Evolutionary conservation across 2,329 filamentous ascomycete species (phyloP), one percentile per base, ranked within the genome.

Genomic region (Cercospora sojina): DNA sequence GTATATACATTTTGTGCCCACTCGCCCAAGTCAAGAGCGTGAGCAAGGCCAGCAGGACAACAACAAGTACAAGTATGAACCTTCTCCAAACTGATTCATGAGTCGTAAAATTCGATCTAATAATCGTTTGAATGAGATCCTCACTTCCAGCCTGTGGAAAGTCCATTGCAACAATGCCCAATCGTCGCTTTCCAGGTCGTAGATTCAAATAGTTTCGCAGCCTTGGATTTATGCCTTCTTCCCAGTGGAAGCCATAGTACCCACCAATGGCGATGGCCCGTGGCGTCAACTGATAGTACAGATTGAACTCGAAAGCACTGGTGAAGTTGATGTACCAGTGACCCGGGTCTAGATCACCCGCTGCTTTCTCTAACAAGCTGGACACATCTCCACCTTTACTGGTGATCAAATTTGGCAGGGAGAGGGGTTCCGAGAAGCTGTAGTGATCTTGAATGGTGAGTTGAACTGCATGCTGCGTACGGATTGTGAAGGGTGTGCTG

Each of bases 401-500:
- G 3, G 70, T 67, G 5, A 83, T 74, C n/a, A 83, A 73, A 2
- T 76, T 72, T 1, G 77, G 73, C 16, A 83, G 76, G 6, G 77
- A 67, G 23, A 79, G 76, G 7, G 79, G 75, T 27, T 78, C 69
- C 0, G 77, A 72, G 69, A 79, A 82, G 67, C 77, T 78, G 78
- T 82, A 83, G 74, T 83, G 82, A 72, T 83, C 82, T 75, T 83
- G 82, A 7, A 83, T 76, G 9, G 79, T 80, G 51, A 83, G 72
- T 20, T 75, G 74, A 3, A 79, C 75, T 27, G 74, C 71, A 18
- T 76, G 74, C 16, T 76, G 72, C 3, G 80, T 82, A 47, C 73
- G 69, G 57, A 83, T 77, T 4, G 74, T 77, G 67, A 79, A 79
- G 2, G 77, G 76, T 9, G 38, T 47, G 13, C 56, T 64, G n/a